A percentile compares a stretch with the other conserved stretches of the same genome.
Conservation (phyloP, 805 yeast genomes). For the Suhomyces vadensis region DNA sequence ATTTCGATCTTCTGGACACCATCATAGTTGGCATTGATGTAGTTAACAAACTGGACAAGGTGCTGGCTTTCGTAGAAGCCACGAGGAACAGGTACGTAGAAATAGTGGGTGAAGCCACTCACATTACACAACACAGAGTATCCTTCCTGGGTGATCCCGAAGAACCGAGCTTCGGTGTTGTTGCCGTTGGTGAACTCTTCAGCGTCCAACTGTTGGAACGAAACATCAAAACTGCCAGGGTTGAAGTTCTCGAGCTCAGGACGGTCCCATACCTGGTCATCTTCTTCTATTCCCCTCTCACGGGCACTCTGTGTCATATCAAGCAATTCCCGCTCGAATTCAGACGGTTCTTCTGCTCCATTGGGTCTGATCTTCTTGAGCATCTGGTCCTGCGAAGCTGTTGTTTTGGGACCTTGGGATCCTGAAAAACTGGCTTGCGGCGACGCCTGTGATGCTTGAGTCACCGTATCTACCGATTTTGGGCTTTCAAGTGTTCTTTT, state of each 20-base stretch:
- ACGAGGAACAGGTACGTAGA: constrained; percentile 88
- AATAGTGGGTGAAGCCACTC: constrained; percentile 83
- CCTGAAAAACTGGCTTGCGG: constrained; percentile 14
- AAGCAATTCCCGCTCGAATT: constrained; percentile 41
- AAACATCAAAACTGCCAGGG: constrained; percentile 51
- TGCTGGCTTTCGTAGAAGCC: constrained; percentile 63
- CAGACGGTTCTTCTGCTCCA: constrained; percentile 39
- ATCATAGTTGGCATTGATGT: constrained; percentile 49
- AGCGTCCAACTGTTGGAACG: constrained; percentile 92
- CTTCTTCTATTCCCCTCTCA: constrained; percentile 27
- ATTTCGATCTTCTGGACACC: constrained; percentile 70
- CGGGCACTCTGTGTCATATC: constrained; percentile 34
- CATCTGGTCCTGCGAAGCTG: constrained; percentile 28
- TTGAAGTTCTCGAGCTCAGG: constrained; percentile 59
- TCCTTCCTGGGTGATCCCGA: constrained; percentile 90
- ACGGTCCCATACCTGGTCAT: constrained; percentile 50
- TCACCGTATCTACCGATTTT: neutral
- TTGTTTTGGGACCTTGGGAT: constrained; percentile 22
- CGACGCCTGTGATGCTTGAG: neutral
- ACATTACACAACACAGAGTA: constrained; percentile 88
- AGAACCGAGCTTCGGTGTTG: constrained; percentile 71
- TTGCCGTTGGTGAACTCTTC: constrained; percentile 72
- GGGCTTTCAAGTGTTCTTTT: neutral
- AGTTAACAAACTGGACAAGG: constrained; percentile 44
- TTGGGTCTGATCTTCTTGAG: constrained; percentile 35